These are phyloP conservation scores for Penicillium sp. DNA, from an alignment of 2,329 filamentous ascomycete genomes.

Conservation along the genomic window DNA sequence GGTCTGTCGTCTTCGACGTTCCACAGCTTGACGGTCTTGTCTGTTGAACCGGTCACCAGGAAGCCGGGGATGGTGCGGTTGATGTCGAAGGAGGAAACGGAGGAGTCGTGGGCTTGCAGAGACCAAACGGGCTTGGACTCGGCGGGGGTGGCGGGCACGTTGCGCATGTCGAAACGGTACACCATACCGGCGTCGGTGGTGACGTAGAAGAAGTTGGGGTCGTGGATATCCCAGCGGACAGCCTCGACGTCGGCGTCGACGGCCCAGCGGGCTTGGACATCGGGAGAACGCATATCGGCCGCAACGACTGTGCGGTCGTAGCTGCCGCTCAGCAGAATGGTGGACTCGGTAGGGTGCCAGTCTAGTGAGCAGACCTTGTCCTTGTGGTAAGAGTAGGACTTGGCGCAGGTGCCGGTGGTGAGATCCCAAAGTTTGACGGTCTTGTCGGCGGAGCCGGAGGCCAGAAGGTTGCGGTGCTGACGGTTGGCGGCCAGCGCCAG, in stretches of 20 bases:
- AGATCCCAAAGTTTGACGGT: conserved; percentile 98
- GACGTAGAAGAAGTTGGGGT: conserved; percentile 91
- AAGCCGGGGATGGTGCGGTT: conserved; percentile 88
- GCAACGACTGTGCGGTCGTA: conserved; percentile 94
- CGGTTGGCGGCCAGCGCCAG: conserved; percentile 89
- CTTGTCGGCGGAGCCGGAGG: conserved; percentile 92
- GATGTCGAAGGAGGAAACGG: conserved; percentile 88
- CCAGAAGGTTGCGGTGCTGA: conserved; percentile 89
- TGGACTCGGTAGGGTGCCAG: conserved; percentile 87
- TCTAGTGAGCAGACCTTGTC: conserved; percentile 97
- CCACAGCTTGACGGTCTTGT: conserved; percentile 97
- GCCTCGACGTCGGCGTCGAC: conserved; percentile 95
- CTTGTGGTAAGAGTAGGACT: conserved; percentile 93
- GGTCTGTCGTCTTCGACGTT: conserved; percentile 81
- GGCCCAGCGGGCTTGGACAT: conserved; percentile 82
- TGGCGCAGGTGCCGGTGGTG: conserved; percentile 86
- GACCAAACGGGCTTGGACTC: conserved; percentile 88
- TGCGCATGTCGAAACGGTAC: conserved; percentile 87
- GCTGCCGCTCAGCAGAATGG: conserved; percentile 85
- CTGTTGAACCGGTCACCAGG: conserved; percentile 88
- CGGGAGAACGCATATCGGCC: conserved; percentile 94
- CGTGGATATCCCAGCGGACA: conserved; percentile 89
- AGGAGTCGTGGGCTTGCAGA: conserved; percentile 91
- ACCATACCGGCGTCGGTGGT: conserved; percentile 90
- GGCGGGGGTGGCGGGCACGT: conserved; percentile 70